These are phyloP conservation scores for Boletus pseudo-olivaceus DNA, from an alignment of 768 basidiomycete genomes.

Conservation along the genomic window DNA sequence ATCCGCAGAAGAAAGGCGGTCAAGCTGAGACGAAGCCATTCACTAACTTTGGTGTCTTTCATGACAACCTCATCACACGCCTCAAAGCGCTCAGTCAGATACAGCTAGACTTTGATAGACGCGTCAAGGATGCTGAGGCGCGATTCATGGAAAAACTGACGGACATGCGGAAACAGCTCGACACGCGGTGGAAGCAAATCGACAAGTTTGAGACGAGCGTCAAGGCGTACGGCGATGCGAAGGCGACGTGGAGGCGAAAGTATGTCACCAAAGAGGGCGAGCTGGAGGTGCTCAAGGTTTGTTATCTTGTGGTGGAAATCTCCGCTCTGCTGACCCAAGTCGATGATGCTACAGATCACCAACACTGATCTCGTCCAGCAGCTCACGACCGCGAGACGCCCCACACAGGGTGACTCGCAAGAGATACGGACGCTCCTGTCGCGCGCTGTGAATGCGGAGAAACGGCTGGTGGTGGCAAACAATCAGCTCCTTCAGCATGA, in stretches of 20 bases:
- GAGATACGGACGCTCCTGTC: slow-evolving; percentile 69
- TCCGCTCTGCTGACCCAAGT: not conserved
- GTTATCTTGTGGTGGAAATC: not conserved
- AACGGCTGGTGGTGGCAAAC: slow-evolving; percentile 77
- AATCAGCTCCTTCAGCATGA: slow-evolving; percentile 84
- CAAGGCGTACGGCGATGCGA: slow-evolving; percentile 78
- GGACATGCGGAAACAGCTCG: slow-evolving; percentile 83
- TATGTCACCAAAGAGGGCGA: slow-evolving; percentile 85
- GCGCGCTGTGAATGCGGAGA: slow-evolving; percentile 81
- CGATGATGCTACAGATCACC: slow-evolving; percentile 46
- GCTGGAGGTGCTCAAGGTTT: slow-evolving; percentile 79
- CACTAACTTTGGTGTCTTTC: slow-evolving; percentile 91
- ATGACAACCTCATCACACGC: slow-evolving; percentile 87
- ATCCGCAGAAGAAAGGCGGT: slow-evolving; percentile 62
- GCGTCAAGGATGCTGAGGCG: slow-evolving; percentile 73
- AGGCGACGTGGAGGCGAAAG: slow-evolving; percentile 80
- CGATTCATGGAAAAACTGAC: slow-evolving; percentile 69
- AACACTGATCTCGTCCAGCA: slow-evolving; percentile 75
- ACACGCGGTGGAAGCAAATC: slow-evolving; percentile 84
- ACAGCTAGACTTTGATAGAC: slow-evolving; percentile 81
- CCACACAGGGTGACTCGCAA: slow-evolving; percentile 56
- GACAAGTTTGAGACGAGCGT: slow-evolving; percentile 89
- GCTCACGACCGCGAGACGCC: slow-evolving; percentile 57
- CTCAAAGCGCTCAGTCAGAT: slow-evolving; percentile 83
- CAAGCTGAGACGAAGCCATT: slow-evolving; percentile 87